Percentiles rank a stretch among this genome's conserved stretches.
These are phyloP conservation scores for Phycomyces nitens DNA, from an alignment of 192 early-diverging fungal species.

Conservation along the genomic window DNA sequence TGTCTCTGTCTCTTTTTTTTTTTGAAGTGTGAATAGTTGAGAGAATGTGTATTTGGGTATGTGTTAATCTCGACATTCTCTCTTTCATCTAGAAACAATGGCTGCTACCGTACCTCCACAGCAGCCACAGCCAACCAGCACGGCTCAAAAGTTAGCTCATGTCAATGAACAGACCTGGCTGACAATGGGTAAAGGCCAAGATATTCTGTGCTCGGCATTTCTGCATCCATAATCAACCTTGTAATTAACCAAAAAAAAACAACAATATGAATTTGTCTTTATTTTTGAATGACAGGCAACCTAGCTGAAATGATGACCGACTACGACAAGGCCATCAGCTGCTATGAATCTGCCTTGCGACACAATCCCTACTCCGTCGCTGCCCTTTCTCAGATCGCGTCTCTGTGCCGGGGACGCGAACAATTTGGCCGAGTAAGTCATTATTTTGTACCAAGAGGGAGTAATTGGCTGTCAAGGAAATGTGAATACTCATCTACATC, in stretches of 20 bases:
- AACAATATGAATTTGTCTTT: too few relatives aligned
- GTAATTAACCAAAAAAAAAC: too few relatives aligned
- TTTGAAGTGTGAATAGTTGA: neutral
- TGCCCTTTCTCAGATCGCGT: slow-evolving; percentile 78
- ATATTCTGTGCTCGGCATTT: neutral
- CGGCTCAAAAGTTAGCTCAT: slow-evolving; percentile 43
- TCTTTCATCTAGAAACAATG: neutral
- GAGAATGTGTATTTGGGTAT: neutral
- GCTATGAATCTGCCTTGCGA: slow-evolving; percentile 86
- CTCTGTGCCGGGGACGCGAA: slow-evolving; percentile 78
- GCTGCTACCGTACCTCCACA: slow-evolving; percentile 11
- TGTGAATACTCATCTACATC: slow-evolving; percentile 6
- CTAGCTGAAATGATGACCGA: slow-evolving; percentile 50
- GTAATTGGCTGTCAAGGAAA: neutral
- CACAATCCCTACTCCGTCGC: slow-evolving; percentile 90
- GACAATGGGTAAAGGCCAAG: slow-evolving; percentile 50
- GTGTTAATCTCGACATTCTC: neutral
- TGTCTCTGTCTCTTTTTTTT: too few relatives aligned
- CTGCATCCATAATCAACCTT: too few relatives aligned
- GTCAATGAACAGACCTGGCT: slow-evolving; percentile 63
- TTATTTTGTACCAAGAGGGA: neutral
- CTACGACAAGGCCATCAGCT: slow-evolving; percentile 76
- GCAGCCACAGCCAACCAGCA: slow-evolving; percentile 6
- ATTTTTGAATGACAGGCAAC: slow-evolving; percentile 12
- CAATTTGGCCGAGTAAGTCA: slow-evolving; percentile 67